These are phyloP conservation scores for Erigeron philadelphicus DNA, from an alignment of 140 eudicot species.

Conservation along the genomic window DNA sequence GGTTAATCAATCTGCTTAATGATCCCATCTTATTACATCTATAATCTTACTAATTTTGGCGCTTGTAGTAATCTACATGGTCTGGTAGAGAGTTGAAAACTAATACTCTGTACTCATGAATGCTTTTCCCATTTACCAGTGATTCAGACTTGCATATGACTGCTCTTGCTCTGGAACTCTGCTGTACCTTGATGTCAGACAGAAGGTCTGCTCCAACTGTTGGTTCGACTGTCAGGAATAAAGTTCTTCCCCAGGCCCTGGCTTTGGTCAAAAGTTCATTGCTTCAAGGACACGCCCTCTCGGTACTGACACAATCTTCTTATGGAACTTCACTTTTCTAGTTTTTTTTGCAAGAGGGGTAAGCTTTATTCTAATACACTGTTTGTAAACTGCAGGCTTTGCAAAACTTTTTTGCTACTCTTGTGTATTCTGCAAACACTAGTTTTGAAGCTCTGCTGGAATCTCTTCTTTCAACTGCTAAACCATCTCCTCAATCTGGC, in stretches of 20 bases:
- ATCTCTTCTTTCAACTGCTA: conserved; percentile 85
- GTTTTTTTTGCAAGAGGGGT: neutral
- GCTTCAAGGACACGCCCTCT: conserved; percentile 98
- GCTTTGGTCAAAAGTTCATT: conserved; percentile 78
- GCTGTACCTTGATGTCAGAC: conserved; percentile 95
- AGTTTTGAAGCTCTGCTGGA: conserved; percentile 76
- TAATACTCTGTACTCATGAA: neutral
- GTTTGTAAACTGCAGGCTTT: conserved; percentile 53
- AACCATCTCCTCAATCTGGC: conserved; percentile 72
- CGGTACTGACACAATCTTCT: conserved; percentile 39
- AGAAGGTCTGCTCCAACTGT: conserved; percentile 79
- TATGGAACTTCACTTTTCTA: neutral
- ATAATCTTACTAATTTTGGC: neutral
- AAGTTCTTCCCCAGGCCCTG: conserved; percentile 95
- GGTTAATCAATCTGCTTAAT: neutral
- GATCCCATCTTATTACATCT: neutral
- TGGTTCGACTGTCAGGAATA: conserved; percentile 74
- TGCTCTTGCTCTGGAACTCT: conserved; percentile 90
- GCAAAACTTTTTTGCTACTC: conserved; percentile 71
- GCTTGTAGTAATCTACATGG: neutral
- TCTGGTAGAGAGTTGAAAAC: neutral
- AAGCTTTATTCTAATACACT: conserved; percentile 10
- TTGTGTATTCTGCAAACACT: conserved; percentile 87
- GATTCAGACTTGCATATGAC: conserved; percentile 99
- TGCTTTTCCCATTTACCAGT: conserved; percentile 36